Evolutionary conservation across 1,284 basidiomycete genomes (phyloP), one percentile per base, ranked within the genome.

Genomic region (Moesziomyces antarcticus): DNA sequence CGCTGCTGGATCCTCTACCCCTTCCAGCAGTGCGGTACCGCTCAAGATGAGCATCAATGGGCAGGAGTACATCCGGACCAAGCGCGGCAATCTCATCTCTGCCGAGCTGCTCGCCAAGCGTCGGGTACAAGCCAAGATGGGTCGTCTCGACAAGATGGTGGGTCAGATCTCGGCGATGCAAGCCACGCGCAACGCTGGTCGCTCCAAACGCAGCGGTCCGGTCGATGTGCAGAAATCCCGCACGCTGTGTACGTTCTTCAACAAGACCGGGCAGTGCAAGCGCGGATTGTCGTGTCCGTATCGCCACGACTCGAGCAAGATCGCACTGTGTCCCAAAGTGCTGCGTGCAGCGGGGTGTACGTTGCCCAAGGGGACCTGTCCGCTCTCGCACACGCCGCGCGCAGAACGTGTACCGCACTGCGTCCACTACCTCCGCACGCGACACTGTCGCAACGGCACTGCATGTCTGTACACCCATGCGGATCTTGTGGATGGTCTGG

Each of bases 11-110:
- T 27, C 51, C 9, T 30, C 21, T 9, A 2, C 50, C 6, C 41
- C 56, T 2, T 20, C 50, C 37, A 33, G 48, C 11, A 47, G 45
- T 20, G 58, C 57, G 1, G 53, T 64, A 0, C 72, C 67, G 30
- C 67, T 67, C n/a, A 59, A 80, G 57, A 78, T 85, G 37, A 76
- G 77, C n/a, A 82, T 85, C 56, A 81, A 80, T 24, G 86, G 86
- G 10, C 80, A 85, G 50, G 60, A 80, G 14, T 86, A 84, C 67
- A 70, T 84, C 9, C 73, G 86, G 10, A 86, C 85, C 21, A 85
- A 85, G 58, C 73, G 81, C 3, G 86, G 86, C 48, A 85, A 86
- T 69, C 77, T 86, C n/a, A 81, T 86, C 56, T 81, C 83, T 24
- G 66, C 73, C 20, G 73, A 72, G 7, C 68, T 80, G 18, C 75